Base-by-base conservation (phyloP, 2,329 filamentous ascomycete genomes). In the Madurella fahalii region DNA sequence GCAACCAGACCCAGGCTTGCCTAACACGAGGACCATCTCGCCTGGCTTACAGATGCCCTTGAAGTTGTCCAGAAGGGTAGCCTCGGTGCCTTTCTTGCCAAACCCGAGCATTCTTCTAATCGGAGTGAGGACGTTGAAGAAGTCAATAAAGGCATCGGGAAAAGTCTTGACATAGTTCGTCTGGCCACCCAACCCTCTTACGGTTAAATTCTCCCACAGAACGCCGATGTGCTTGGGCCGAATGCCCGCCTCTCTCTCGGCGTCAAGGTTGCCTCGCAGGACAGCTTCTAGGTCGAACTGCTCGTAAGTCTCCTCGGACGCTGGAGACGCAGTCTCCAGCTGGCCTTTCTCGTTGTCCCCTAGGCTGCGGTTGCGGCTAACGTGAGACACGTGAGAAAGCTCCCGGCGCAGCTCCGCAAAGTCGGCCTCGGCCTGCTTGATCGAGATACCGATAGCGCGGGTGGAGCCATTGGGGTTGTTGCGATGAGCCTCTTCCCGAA, bases 11-110 rank as follows among this genome's bases (percentile, higher is more conserved):
- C 89, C 89, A 0, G 90, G 90, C 58, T 85, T 81, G 18, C 90
- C 90, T 7, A 95, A 76, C 0, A 95, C 90, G 2, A 95, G 76
- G 0, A 93, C 81, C 90, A 96, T 95, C 75, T 96, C 91, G 1
- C 91, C 92, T 0, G 90, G 88, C 59, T 86, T 84, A 53, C 84
- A 82, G 1, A 88, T 78, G 32, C 86, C 87, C 49, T 77, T 78
- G 72, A 92, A 94, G 60, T 81, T 76, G 58, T 89, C 79, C 20
- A 95, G 72, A 44, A 95, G 85, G 5, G 89, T 85, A 40, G 85
- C 81, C 67, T 95, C 87, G 32, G 75, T 76, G 2, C 85, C 85
- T 68, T 88, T 89, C 53, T 81, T 82, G 0, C 84, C 83, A 15
- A 84, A 65, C 0, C 88, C 86, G 1, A 92, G 71, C 9, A 90